phyloP scores from a whole-genome alignment of 768 basidiomycete species.

The Suillus subalutaceus region DNA sequence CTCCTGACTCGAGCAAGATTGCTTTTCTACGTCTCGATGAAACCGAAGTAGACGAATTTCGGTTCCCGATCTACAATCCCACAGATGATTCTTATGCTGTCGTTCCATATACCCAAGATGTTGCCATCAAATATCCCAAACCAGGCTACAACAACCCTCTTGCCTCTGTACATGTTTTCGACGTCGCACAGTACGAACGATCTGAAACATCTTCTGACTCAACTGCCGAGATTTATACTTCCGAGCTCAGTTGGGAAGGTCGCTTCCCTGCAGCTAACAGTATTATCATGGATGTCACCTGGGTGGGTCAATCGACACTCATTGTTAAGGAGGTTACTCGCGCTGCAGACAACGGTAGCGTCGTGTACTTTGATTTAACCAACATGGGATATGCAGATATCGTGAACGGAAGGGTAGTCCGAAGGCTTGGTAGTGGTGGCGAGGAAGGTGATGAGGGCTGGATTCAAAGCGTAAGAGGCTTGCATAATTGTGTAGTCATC shows the following conservation, averaged over 20 bases:
- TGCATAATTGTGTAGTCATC: not conserved
- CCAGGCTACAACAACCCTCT: slow-evolving; percentile 90
- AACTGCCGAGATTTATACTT: slow-evolving; percentile 45
- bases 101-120: slow-evolving; percentile 71
- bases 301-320: slow-evolving; percentile 78
- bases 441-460: slow-evolving; percentile 93
- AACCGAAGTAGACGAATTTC: slow-evolving; percentile 82
- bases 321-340: slow-evolving; percentile 88
- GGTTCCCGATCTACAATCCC: slow-evolving; percentile 92
- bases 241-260: slow-evolving; percentile 68
- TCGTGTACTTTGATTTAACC: slow-evolving; percentile 71
- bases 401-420: slow-evolving; percentile 57
- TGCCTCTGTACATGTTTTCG: slow-evolving; percentile 82
- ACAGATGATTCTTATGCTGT: slow-evolving; percentile 68
- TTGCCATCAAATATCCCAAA: slow-evolving; percentile 82
- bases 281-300: slow-evolving; percentile 80
- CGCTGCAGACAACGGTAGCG: slow-evolving; percentile 77
- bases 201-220: slow-evolving; percentile 30
- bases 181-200: slow-evolving; percentile 56
- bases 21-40: slow-evolving; percentile 92
- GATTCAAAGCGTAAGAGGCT: slow-evolving; percentile 77
- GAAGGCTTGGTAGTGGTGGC: slow-evolving; percentile 78
- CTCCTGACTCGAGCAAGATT: slow-evolving; percentile 59
- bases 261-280: slow-evolving; percentile 62
- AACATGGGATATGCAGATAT: slow-evolving; percentile 28